Conservation (phyloP, 2,329 filamentous ascomycete species). For the Claviceps humidiphila region DNA sequence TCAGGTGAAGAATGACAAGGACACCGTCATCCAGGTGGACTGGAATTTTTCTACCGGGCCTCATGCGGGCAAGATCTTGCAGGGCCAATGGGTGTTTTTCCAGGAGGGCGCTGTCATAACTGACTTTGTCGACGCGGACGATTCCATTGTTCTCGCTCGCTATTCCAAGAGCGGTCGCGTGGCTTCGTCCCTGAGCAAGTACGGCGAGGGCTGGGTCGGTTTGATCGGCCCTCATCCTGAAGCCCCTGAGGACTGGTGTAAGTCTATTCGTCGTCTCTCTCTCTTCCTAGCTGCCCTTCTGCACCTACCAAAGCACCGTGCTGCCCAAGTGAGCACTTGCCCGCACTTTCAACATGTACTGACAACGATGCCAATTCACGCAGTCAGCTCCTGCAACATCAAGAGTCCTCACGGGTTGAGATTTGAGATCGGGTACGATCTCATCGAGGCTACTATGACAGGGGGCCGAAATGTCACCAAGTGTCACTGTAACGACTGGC, state of each 20-base stretch:
- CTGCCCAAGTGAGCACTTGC: too few species aligned
- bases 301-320: too few species aligned
- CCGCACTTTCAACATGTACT: too few species aligned
- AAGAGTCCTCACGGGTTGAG: conserved; percentile 12
- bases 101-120: conserved; percentile 14
- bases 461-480: conserved; percentile 4
- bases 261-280: neutral
- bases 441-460: conserved; percentile 12
- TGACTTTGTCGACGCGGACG: conserved; percentile 7
- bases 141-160: conserved; percentile 8
- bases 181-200: conserved; percentile 12
- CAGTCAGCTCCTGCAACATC: conserved; percentile 7
- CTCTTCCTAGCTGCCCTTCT: neutral
- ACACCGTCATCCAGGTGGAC: conserved; percentile 14
- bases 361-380: neutral
- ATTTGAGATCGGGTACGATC: conserved; percentile 12
- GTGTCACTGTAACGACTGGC: neutral
- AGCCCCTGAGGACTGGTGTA: conserved; percentile 14
- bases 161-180: conserved; percentile 14
- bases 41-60: conserved; percentile 12
- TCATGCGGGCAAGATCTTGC: conserved; percentile 7
- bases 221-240: conserved; percentile 15
- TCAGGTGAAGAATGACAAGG: conserved; percentile 10
- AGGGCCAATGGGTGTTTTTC: conserved; percentile 14
- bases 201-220: conserved; percentile 14